Evolutionary conservation across 1,139 yeast genomes (phyloP).

Genomic region (Hyphopichia burtonii): DNA sequence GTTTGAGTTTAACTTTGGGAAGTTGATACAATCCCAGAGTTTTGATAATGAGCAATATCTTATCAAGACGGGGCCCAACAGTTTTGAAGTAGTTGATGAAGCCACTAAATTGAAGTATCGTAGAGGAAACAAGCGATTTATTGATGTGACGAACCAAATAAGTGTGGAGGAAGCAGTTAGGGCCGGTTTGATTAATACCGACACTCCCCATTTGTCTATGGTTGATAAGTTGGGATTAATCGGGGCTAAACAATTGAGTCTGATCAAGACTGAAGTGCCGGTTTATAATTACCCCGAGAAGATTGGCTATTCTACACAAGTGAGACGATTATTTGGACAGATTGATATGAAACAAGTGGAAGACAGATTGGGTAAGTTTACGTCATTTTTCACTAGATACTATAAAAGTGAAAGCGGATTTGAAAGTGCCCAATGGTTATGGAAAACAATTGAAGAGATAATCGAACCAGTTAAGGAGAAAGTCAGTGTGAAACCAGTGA

Average conservation of each 20-base stretch:
- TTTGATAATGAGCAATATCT: constrained; percentile 20
- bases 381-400: constrained; percentile 78
- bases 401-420: constrained; percentile 72
- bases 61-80: constrained; percentile 38
- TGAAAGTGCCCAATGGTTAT: constrained; percentile 74
- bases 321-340: constrained; percentile 36
- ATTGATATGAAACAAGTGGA: constrained; percentile 50
- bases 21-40: not conserved
- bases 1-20: not conserved
- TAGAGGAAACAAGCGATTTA: constrained; percentile 56
- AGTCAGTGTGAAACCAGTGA: constrained; percentile 26
- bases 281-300: constrained; percentile 56
- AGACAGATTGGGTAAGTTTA: constrained; percentile 56
- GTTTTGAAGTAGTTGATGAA: constrained; percentile 50
- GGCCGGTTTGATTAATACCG: constrained; percentile 24
- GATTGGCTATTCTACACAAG: constrained; percentile 35
- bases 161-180: constrained; percentile 34
- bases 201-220: constrained; percentile 5
- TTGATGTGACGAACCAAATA: constrained; percentile 63
- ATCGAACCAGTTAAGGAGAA: constrained; percentile 35
- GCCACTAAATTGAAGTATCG: constrained; percentile 53
- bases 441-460: constrained; percentile 45
- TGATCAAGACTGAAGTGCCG: constrained; percentile 29
- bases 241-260: constrained; percentile 18
- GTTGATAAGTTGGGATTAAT: not conserved